Evolutionary conservation across 2,329 filamentous ascomycete genomes (phyloP).

Genomic region (Diplodia corticola): DNA sequence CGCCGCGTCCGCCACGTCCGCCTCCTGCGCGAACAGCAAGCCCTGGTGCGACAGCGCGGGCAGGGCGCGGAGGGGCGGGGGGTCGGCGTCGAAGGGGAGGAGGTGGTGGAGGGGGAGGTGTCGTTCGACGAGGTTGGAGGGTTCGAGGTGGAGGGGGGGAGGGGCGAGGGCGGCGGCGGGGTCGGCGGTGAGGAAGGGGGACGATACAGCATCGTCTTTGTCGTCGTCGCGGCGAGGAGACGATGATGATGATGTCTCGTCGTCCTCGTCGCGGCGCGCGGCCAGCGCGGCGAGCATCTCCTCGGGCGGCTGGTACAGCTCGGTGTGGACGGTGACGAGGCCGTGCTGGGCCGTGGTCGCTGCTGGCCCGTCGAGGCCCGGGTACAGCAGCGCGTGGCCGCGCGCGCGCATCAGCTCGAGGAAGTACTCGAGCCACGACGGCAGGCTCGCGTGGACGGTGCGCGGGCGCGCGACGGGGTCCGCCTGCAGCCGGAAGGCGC

Average conservation of each 20-base stretch:
- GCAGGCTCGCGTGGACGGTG: slow-evolving; percentile 65
- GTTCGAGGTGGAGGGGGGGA: neutral
- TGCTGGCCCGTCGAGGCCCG: slow-evolving; percentile 47
- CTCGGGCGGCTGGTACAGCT: slow-evolving; percentile 72
- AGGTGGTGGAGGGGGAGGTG: slow-evolving; percentile 8
- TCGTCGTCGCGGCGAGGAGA: slow-evolving; percentile 27
- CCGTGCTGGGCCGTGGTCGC: slow-evolving; percentile 45
- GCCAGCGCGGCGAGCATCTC: slow-evolving; percentile 48
- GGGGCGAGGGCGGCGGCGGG: slow-evolving; percentile 6
- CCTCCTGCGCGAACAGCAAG: slow-evolving; percentile 32
- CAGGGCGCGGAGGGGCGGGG: slow-evolving; percentile 44
- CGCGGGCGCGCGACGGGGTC: slow-evolving; percentile 30
- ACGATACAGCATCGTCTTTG: slow-evolving; percentile 23
- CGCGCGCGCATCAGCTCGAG: slow-evolving; percentile 73
- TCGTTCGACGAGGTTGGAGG: slow-evolving; percentile 33
- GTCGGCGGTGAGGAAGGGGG: slow-evolving; percentile 21
- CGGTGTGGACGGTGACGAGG: slow-evolving; percentile 74
- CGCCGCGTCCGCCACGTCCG: slow-evolving; percentile 43
- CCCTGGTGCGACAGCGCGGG: slow-evolving; percentile 68
- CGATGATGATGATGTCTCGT: too few species aligned
- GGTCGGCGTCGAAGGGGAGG: slow-evolving; percentile 42
- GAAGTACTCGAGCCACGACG: slow-evolving; percentile 76
- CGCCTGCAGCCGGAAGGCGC: slow-evolving; percentile 32
- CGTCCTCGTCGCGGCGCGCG: slow-evolving; percentile 21
- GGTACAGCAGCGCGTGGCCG: slow-evolving; percentile 80